Evolutionary conservation across 305 asterid genomes (phyloP).

Genomic region (Fraxinus angustifolia): DNA sequence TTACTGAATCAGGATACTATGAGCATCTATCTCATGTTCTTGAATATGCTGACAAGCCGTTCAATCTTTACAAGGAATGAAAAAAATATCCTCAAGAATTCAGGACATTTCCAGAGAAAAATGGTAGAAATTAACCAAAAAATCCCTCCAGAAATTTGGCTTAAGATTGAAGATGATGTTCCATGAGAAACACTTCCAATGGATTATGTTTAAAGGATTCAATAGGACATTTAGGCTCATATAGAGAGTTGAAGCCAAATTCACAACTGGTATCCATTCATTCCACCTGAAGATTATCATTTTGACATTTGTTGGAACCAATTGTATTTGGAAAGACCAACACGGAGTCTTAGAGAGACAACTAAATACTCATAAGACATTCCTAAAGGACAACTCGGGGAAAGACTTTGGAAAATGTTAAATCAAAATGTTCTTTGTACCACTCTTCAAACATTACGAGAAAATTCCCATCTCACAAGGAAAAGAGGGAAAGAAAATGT

Average conservation of each 20-base stretch:
- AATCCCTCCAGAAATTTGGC: not conserved
- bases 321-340: not conserved
- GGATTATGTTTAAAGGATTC: not conserved
- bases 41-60: not conserved
- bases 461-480: not conserved
- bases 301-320: not conserved
- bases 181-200: not conserved
- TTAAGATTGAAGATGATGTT: not conserved
- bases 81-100: not conserved
- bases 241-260: not conserved
- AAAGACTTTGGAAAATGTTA: not conserved
- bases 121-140: not conserved
- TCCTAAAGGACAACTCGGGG: not conserved
- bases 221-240: not conserved
- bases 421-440: not conserved
- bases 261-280: not conserved
- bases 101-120: not conserved
- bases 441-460: not conserved
- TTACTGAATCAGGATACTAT: not conserved
- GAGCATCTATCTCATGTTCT: not conserved
- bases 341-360: not conserved
- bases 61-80: not conserved
- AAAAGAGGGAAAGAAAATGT: no score
- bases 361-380: not conserved
- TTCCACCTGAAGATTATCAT: no score